phyloP scores from a whole-genome alignment of 2,329 filamentous ascomycete species.

The Colletotrichum camelliae region DNA sequence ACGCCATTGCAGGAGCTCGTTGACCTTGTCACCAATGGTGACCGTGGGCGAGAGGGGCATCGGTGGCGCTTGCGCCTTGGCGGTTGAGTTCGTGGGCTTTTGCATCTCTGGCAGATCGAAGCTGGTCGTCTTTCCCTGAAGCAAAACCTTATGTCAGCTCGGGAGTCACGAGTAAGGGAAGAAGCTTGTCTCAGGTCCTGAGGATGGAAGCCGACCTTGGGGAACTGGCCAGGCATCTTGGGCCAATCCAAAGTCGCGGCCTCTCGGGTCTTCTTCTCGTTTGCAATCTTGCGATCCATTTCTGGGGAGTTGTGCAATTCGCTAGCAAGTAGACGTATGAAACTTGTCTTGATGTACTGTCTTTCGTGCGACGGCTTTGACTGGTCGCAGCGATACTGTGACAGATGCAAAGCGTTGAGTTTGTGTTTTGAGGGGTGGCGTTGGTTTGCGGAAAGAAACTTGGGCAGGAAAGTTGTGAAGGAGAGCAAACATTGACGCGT shows the following conservation, averaged over 20 bases:
- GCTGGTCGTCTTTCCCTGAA: not conserved
- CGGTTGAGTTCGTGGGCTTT: not conserved
- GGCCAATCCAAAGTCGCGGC: not conserved
- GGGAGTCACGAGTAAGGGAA: too few species aligned
- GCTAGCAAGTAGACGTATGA: not conserved
- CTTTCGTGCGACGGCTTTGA: not conserved
- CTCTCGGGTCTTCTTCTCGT: not conserved
- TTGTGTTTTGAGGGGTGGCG: not conserved
- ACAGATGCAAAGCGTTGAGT: not conserved
- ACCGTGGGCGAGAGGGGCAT: not conserved
- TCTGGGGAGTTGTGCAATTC: not conserved
- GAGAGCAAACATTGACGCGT: fast-evolving
- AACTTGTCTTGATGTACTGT: not conserved
- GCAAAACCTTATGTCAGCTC: not conserved
- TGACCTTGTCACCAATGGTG: not conserved
- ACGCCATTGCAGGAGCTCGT: not conserved
- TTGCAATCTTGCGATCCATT: not conserved
- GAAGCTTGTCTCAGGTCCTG: not conserved
- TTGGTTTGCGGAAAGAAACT: not conserved
- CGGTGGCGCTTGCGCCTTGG: not conserved
- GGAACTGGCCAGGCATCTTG: not conserved
- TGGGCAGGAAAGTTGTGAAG: not conserved
- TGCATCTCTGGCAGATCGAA: not conserved
- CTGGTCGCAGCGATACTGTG: fast-evolving
- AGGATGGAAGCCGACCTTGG: not conserved